Evolutionary conservation across 148 eudicot species (phyloP).

Genomic region (Camellia lanceoleosa): DNA sequence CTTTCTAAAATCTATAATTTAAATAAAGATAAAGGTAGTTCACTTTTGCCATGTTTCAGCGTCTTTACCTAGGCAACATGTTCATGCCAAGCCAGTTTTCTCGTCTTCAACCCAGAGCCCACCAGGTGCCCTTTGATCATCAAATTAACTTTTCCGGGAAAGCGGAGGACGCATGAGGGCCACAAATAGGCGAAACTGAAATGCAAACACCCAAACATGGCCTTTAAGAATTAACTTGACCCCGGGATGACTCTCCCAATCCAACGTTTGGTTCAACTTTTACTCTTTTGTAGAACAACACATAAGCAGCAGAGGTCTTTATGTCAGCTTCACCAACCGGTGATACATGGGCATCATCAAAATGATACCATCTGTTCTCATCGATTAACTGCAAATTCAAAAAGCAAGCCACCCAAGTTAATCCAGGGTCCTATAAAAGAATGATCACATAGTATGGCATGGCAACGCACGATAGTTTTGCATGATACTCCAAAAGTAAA

Average conservation of each 20-base stretch:
- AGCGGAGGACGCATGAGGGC: neutral
- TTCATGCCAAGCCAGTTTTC: neutral
- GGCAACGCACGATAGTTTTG: neutral
- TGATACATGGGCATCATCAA: conserved; percentile 86
- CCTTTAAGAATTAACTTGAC: conserved; percentile 26
- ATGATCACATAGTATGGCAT: too few relatives aligned
- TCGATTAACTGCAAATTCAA: conserved; percentile 68
- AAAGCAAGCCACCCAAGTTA: conserved; percentile 3
- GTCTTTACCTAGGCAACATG: neutral
- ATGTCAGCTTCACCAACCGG: conserved; percentile 73
- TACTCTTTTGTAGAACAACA: conserved; percentile 83
- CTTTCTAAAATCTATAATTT: neutral
- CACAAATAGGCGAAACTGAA: neutral
- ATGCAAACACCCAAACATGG: neutral
- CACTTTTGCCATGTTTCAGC: neutral
- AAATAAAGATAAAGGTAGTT: neutral
- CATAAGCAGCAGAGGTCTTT: conserved; percentile 91
- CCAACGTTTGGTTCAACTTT: conserved; percentile 26
- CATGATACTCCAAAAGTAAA: neutral
- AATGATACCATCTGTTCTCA: conserved; percentile 91
- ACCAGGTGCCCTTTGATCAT: neutral
- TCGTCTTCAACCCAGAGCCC: neutral
- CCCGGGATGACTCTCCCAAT: conserved; percentile 33
- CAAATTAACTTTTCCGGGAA: neutral
- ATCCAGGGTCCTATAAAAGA: neutral